Evolutionary conservation across 176 grass and related monocot genomes (phyloP).

Genomic region (Oryza officinalis): DNA sequence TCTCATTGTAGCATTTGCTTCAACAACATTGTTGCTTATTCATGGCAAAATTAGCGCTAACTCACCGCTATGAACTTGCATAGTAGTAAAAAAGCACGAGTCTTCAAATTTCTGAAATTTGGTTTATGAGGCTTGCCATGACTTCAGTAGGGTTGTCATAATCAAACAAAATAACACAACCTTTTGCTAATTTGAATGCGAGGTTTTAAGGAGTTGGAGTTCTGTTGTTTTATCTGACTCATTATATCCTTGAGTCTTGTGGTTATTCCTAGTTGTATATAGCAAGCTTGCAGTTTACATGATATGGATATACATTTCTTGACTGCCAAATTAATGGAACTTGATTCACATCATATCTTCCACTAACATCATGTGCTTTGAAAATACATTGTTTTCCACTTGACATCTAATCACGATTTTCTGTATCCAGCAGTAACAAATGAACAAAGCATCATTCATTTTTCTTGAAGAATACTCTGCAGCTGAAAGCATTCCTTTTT

Average conservation of each 20-base stretch:
- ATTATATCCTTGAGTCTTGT: background rate
- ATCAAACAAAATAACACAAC: background rate
- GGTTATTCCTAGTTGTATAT: background rate
- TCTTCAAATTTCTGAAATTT: background rate
- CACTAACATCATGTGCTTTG: background rate
- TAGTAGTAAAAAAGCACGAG: background rate
- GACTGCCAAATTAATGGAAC: background rate
- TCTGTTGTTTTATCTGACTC: background rate
- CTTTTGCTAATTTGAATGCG: background rate
- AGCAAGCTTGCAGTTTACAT: slow-evolving; percentile 18
- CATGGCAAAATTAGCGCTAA: background rate
- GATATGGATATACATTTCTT: background rate
- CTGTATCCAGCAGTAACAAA: background rate
- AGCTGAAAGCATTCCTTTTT: background rate
- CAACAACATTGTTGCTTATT: slow-evolving; percentile 12
- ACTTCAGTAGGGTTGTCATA: background rate
- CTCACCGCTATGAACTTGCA: background rate
- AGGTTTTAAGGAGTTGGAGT: background rate
- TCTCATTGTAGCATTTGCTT: background rate
- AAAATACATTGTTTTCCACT: slow-evolving; percentile 9
- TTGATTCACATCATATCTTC: background rate
- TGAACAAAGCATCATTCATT: background rate
- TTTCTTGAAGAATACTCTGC: background rate
- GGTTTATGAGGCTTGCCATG: background rate
- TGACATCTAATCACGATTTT: slow-evolving; percentile 1